Base-by-base conservation (phyloP, 306 rosid species). In the Quercus glauca region DNA sequence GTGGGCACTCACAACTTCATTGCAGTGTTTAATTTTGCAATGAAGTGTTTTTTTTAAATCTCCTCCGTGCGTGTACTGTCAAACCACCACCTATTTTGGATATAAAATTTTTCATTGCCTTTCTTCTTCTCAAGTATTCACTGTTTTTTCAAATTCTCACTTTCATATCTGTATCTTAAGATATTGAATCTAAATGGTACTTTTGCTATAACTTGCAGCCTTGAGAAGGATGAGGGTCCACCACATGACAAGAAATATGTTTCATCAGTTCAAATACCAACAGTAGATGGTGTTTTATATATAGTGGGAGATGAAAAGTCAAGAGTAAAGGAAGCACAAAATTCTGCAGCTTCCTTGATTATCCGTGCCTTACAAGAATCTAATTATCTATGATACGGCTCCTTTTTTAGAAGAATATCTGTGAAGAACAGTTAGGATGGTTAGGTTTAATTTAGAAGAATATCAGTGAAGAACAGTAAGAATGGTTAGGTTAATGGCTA, bases 321-420 rank as follows among this genome's bases (percentile, higher is more conserved):
- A 3, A 88, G 88, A 73, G 65, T 79, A 43, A 91, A 64, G 45
- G 89, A 89, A 15, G 90, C 97, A 3, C 81, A 92, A 15, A 87
- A 86, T 76, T 92, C 96, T 61, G 97, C 97, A 14, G 96, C 96
- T 64, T 90, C 93, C 25, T 81, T 79, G 69, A 82, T 92, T 93
- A 84, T 93, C 53, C 69, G 74, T 3, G 85, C 89, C 77, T 79
- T 90, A 52, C 85, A 82, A 59, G 84, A 89, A 71, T 70, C 79
- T 15, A 74, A 77, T 18, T 58, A 10, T 78, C 28, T 85, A 21
- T 91, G 79, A 86, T 11, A 20, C 15, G 15, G 8, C 18, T 61
- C n/a, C 70, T 58, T 51, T n/a, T 37, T 37, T 57, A 29, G 14
- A 35, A 76, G 20, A 25, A 69, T 55, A 2, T 52, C 31, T 23